Evolutionary conservation across 768 basidiomycete species (phyloP).

Genomic region (Lanmaoa rubissima): DNA sequence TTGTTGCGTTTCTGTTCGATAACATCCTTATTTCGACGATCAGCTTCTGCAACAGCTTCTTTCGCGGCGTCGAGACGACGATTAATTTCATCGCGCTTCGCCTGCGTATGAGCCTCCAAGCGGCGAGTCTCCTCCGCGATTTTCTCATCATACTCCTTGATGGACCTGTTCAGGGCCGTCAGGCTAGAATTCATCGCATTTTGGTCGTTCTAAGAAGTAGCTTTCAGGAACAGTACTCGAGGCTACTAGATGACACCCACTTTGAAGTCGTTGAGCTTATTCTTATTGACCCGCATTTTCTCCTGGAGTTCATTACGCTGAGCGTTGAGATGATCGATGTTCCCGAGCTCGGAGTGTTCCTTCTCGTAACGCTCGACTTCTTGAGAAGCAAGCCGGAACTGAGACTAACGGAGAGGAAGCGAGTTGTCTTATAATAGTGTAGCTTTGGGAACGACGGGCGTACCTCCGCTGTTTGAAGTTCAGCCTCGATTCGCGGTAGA

Average conservation of each 20-base stretch:
- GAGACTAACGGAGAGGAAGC: conserved; percentile 24
- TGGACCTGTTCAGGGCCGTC: conserved; percentile 30
- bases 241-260: conserved; percentile 33
- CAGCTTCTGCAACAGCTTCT: conserved; percentile 37
- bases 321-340: conserved; percentile 45
- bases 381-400: conserved; percentile 34
- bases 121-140: conserved; percentile 55
- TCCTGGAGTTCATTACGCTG: conserved; percentile 35
- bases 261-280: conserved; percentile 40
- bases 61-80: conserved; percentile 49
- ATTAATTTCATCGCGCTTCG: conserved; percentile 58
- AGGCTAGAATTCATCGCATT: conserved; percentile 47
- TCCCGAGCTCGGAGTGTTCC: conserved; percentile 42
- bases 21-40: conserved; percentile 34
- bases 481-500: conserved; percentile 40
- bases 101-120: conserved; percentile 56
- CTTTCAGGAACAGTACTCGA: not conserved
- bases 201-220: conserved; percentile 45
- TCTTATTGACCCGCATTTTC: conserved; percentile 48
- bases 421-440: not conserved
- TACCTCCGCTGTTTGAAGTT: conserved; percentile 41
- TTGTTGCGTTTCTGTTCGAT: conserved; percentile 35
- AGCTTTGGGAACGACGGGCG: not conserved
- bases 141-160: conserved; percentile 39
- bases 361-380: conserved; percentile 39